These are phyloP conservation scores for Cryptococcus sp. DNA, from an alignment of 1,284 basidiomycete species.

Conservation along the genomic window DNA sequence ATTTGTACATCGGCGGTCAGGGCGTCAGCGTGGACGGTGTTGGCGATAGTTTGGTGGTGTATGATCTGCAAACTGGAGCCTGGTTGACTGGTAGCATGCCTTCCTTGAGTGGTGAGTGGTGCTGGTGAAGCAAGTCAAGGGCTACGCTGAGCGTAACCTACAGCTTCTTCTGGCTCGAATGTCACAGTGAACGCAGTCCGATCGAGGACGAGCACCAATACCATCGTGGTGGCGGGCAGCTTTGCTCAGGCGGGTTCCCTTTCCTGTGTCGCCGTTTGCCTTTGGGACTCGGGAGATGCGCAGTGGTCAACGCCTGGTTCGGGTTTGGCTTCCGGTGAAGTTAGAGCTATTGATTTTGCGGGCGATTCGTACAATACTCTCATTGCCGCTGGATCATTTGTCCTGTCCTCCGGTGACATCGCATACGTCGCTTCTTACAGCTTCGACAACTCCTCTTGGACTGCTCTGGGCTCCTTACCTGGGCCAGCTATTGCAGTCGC, in stretches of 20 bases:
- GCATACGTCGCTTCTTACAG: slow-evolving; percentile 72
- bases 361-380: slow-evolving; percentile 66
- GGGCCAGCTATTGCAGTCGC: slow-evolving; percentile 88
- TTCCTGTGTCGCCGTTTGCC: slow-evolving; percentile 76
- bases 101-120: slow-evolving; percentile 57
- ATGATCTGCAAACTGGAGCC: slow-evolving; percentile 64
- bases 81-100: slow-evolving; percentile 66
- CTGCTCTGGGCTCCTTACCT: slow-evolving; percentile 74
- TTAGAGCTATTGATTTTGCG: slow-evolving; percentile 74
- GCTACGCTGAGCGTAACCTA: not conserved
- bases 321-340: slow-evolving; percentile 74
- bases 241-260: slow-evolving; percentile 78
- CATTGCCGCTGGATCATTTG: slow-evolving; percentile 73
- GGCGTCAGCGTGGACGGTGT: slow-evolving; percentile 50
- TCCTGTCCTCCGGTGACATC: slow-evolving; percentile 59
- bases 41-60: slow-evolving; percentile 69
- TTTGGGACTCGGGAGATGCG: slow-evolving; percentile 65
- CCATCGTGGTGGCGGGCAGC: slow-evolving; percentile 78
- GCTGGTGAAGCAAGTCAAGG: not conserved
- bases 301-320: slow-evolving; percentile 81
- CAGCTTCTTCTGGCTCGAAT: slow-evolving; percentile 56
- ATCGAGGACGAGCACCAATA: slow-evolving; percentile 64
- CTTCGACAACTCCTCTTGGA: slow-evolving; percentile 72
- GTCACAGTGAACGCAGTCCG: slow-evolving; percentile 76
- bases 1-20: slow-evolving; percentile 75